Base-by-base conservation (phyloP, 192 early-diverging fungal genomes). In the Martensiomyces pterosporus region DNA sequence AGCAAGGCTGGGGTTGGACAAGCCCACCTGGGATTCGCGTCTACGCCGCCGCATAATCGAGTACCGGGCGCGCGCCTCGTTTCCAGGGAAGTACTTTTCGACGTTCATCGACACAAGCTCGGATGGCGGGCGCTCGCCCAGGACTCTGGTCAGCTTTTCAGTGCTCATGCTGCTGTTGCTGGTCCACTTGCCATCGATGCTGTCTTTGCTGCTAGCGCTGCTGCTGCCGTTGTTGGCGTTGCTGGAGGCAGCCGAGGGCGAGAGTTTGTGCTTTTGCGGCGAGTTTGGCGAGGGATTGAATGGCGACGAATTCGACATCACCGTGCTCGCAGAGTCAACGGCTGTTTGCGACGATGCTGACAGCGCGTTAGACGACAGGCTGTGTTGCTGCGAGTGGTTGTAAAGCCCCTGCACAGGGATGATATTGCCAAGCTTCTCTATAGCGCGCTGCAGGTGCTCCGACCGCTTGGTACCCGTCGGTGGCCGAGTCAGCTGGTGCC, bases 91-190 rank as follows among this genome's bases (percentile, higher is more conserved):
- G 64, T 89, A 98, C 50, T 90, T 85, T 41, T 85, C 80, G 27
- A 98, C 78, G 49, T 96, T 89, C 51, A 86, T 87, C 19, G 87
- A 89, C 60, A 98, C 95, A 32, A 90, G 75, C 65, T 96, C 92
- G 9, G 91, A 90, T 0, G 89, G 90, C 9, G 96, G 96, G 9
- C 96, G 85, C 61, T 97, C 93, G 24, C 92, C 94, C 64, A 98
- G 92, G 63, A 96, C 93, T 33, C 85, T 82, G 58, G 54, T 77
- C 40, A 79, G 79, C 47, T 86, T 79, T 12, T 81, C 67, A 0
- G 52, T 67, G 2, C 60, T 77, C 32, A 32, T 55, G 32, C 77
- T 70, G 59, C 58, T 55, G 32, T 60, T 63, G 42, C 55, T 50
- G 34, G 43, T 14, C 19, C 60, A 40, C 18, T 56, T 49, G 40